Conservation (phyloP, 345 rosid genomes). For the Lenwebbia sp. region DNA sequence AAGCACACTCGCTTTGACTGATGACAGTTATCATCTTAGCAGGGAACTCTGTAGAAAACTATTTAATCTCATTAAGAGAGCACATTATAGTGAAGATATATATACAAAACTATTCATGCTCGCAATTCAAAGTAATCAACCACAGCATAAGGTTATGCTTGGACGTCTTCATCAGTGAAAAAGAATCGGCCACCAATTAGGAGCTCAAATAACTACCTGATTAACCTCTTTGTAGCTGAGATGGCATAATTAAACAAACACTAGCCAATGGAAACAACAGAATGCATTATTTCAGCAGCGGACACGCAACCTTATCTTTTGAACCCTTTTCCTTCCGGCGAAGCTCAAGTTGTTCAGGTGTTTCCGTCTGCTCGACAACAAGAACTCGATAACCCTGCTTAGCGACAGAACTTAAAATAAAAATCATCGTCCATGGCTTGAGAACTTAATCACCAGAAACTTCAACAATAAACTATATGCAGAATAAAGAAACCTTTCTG, state of each 20-base stretch:
- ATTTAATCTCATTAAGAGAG: neutral
- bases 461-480: neutral
- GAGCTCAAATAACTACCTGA: neutral
- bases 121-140: neutral
- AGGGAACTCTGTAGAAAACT: neutral
- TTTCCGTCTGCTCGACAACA: constrained; percentile 95
- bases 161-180: neutral
- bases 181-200: neutral
- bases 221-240: neutral
- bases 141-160: neutral
- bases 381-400: constrained; percentile 95
- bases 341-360: constrained; percentile 89
- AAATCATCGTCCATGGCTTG: neutral
- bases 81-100: neutral
- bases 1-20: neutral
- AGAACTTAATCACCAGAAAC: neutral
- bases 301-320: constrained; percentile 69
- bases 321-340: constrained; percentile 88
- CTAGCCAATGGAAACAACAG: neutral
- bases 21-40: neutral
- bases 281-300: neutral
- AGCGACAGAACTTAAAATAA: constrained; percentile 10
- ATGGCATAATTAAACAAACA: neutral
- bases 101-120: neutral
- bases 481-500: constrained; percentile 49